Evolutionary conservation across 2,329 filamentous ascomycete species (phyloP).

Genomic region (Penicillium sumatraense): DNA sequence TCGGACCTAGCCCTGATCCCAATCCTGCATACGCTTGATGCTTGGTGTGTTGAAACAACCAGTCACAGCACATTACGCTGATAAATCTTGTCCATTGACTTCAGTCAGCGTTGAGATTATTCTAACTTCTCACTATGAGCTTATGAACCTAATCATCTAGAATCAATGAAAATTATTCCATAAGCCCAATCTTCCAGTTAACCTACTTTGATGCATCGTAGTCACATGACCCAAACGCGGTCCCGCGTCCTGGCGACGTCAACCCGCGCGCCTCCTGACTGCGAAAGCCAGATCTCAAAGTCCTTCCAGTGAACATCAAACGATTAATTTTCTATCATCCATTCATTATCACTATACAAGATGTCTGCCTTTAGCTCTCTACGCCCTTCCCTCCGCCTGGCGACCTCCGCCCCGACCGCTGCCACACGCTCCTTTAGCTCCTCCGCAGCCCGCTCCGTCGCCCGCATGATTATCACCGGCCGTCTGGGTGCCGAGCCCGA

Average conservation of each 20-base stretch:
- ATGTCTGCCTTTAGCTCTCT: slow-evolving; percentile 57
- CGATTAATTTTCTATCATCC: background rate
- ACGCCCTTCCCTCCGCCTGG: slow-evolving; percentile 54
- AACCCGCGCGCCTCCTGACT: background rate
- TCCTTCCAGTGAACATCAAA: background rate
- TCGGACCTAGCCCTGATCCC: background rate
- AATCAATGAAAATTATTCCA: no score
- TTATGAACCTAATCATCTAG: no score
- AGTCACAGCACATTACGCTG: background rate
- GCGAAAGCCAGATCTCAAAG: background rate
- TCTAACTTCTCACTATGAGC: background rate
- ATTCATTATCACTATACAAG: slow-evolving; percentile 1
- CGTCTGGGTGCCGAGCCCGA: slow-evolving; percentile 82
- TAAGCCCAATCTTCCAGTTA: no score
- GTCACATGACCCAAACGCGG: slow-evolving; percentile 4
- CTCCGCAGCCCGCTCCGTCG: slow-evolving; percentile 63
- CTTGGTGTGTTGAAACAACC: background rate
- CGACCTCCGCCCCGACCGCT: slow-evolving; percentile 37
- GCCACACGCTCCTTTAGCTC: slow-evolving; percentile 75
- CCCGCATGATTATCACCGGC: slow-evolving; percentile 85
- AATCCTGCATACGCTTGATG: background rate
- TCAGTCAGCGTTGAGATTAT: background rate
- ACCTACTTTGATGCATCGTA: background rate
- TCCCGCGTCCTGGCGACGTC: slow-evolving; percentile 2
- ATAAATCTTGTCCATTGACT: background rate